A percentile compares a stretch with the other conserved stretches of the same genome.
Conservation (phyloP, 495 filamentous ascomycete genomes). For the Rhizodiscina lignyota region DNA sequence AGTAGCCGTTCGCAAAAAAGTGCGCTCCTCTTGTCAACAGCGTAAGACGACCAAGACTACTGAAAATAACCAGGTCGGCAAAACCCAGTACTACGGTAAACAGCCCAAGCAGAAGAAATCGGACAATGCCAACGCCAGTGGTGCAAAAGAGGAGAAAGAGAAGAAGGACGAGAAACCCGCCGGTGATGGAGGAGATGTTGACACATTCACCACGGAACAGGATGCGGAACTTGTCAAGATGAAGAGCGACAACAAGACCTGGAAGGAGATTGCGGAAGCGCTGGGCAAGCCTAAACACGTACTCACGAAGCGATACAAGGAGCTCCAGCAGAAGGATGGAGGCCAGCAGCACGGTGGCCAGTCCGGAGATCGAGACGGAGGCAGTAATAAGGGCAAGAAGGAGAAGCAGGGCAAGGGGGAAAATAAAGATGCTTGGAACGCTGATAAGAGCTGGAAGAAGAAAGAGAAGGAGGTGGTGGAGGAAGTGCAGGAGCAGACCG, state of each 20-base stretch:
- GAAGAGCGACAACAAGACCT: conserved; percentile 9
- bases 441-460: background rate
- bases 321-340: conserved; percentile 11
- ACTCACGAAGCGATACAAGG: conserved; percentile 8
- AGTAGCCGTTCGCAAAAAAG: no score
- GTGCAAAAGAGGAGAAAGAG: background rate
- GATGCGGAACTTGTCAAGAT: conserved; percentile 8
- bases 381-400: conserved; percentile 5
- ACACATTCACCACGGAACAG: conserved; percentile 8
- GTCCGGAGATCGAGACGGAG: conserved; percentile 1
- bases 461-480: conserved; percentile 1
- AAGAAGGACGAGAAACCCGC: background rate
- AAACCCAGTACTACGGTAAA: no score
- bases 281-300: conserved; percentile 4
- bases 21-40: no score
- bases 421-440: conserved; percentile 5
- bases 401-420: conserved; percentile 5
- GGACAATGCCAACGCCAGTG: background rate
- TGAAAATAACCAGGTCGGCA: no score
- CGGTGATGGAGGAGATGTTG: background rate
- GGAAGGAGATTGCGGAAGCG: conserved; percentile 6
- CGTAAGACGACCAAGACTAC: no score
- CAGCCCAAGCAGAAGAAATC: no score
- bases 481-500: conserved; percentile 3
- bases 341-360: conserved; percentile 1